A percentile compares a stretch with the other conserved stretches of the same genome.
These are phyloP conservation scores for Cryphonectria parasitica DNA, from an alignment of 2,329 filamentous ascomycete genomes.

Conservation along the genomic window DNA sequence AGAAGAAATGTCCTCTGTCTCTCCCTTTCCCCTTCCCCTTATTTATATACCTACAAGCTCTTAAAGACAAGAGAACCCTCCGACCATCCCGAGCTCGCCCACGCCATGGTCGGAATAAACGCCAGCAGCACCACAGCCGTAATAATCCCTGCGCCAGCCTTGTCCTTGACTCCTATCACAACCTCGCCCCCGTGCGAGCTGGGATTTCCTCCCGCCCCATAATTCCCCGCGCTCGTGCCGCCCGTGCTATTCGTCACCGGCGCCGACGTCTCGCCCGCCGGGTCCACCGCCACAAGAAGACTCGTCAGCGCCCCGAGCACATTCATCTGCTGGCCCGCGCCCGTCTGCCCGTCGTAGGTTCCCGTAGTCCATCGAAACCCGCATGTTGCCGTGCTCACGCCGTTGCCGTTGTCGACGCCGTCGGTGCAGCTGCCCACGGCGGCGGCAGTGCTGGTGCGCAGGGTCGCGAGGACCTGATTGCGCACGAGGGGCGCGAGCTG, in stretches of 20 bases:
- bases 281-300: slow-evolving; percentile 42
- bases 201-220: slow-evolving; percentile 35
- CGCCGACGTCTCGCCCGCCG: slow-evolving; percentile 9
- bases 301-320: slow-evolving; percentile 53
- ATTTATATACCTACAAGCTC: background rate
- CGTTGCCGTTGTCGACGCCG: slow-evolving; percentile 22
- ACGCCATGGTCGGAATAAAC: slow-evolving; percentile 41
- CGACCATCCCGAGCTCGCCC: slow-evolving; percentile 39
- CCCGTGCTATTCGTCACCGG: slow-evolving; percentile 48
- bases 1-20: background rate
- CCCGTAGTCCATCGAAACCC: slow-evolving; percentile 53
- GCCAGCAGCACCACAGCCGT: slow-evolving; percentile 42
- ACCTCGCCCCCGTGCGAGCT: slow-evolving; percentile 13
- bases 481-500: slow-evolving; percentile 53
- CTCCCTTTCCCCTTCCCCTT: background rate
- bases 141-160: slow-evolving; percentile 46
- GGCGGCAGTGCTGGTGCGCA: slow-evolving; percentile 51
- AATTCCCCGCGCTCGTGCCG: slow-evolving; percentile 44
- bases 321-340: slow-evolving; percentile 58
- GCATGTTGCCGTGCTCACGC: slow-evolving; percentile 50
- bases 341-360: slow-evolving; percentile 50
- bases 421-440: slow-evolving; percentile 49
- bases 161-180: slow-evolving; percentile 40
- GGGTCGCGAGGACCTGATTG: slow-evolving; percentile 46
- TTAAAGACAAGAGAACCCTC: slow-evolving; percentile 6